These are phyloP conservation scores for Cutaneotrichosporon dermatis DNA, from an alignment of 1,284 basidiomycete species.

Conservation along the genomic window DNA sequence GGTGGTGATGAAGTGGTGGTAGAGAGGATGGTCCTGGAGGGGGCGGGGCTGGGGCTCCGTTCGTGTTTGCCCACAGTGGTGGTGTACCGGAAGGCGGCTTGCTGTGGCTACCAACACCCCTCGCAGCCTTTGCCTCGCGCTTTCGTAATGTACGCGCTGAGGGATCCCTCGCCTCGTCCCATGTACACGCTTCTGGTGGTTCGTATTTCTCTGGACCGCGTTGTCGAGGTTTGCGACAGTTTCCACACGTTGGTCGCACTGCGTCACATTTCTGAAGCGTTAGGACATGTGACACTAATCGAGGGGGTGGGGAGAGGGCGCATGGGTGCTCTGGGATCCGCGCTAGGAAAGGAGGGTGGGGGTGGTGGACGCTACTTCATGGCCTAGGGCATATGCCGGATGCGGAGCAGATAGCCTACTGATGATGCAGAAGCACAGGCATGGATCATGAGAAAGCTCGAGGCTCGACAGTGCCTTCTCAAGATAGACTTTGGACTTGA, in stretches of 20 bases:
- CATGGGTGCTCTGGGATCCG: too few species aligned
- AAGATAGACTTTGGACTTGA: too few species aligned
- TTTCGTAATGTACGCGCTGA: constrained; percentile 29
- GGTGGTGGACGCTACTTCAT: too few species aligned
- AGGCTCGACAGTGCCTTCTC: too few species aligned
- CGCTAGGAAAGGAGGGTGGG: too few species aligned
- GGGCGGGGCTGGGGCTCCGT: neutral
- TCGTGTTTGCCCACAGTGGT: neutral
- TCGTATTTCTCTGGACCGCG: constrained; percentile 25
- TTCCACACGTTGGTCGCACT: constrained; percentile 36
- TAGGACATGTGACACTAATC: neutral
- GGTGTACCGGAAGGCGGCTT: neutral
- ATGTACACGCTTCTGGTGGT: constrained; percentile 33
- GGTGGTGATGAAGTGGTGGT: too few species aligned
- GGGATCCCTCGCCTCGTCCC: constrained; percentile 39
- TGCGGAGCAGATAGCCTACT: too few species aligned
- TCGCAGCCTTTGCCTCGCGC: constrained; percentile 22
- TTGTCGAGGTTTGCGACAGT: constrained; percentile 37
- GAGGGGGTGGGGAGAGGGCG: too few species aligned
- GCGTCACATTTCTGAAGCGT: constrained; percentile 43
- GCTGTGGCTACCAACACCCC: neutral
- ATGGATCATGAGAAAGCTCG: too few species aligned
- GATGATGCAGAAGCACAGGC: too few species aligned
- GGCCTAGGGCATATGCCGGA: too few species aligned
- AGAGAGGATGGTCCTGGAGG: too few species aligned